phyloP scores from a whole-genome alignment of 225 moss, liverwort and hornwort genomes.

The Straminergon stramineum region DNA sequence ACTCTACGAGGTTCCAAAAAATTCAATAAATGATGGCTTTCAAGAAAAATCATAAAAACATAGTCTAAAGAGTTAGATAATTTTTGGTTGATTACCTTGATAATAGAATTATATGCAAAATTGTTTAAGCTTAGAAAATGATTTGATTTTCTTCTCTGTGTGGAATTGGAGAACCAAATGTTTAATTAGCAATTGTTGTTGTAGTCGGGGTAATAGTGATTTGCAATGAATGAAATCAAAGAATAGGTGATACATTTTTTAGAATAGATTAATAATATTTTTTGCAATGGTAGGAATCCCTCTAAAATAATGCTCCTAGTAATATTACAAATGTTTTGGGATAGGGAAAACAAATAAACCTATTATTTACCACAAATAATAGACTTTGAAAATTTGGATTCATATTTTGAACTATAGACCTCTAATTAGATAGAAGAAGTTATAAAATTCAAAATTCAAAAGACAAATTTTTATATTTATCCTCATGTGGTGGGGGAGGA shows the following conservation, averaged over 20 bases:
- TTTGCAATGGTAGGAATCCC: not conserved
- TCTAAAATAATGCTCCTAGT: not conserved
- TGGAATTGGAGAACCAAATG: fast-evolving
- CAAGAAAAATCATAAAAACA: not conserved
- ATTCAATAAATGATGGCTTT: not conserved
- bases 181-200: not conserved
- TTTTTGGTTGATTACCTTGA: not conserved
- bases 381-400: not conserved
- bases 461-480: no score
- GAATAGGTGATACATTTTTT: not conserved
- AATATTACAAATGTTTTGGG: no score
- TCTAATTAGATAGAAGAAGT: not conserved
- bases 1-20: fast-evolving
- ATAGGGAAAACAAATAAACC: no score
- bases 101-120: not conserved
- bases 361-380: not conserved
- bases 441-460: not conserved
- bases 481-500: no score
- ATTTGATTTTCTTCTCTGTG: not conserved
- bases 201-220: not conserved
- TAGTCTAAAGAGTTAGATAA: no score
- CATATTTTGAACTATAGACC: not conserved
- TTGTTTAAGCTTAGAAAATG: not conserved
- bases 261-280: not conserved
- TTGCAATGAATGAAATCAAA: not conserved